These are phyloP conservation scores for Rhododendron ovatum DNA, from an alignment of 148 eudicot species.

Conservation along the genomic window DNA sequence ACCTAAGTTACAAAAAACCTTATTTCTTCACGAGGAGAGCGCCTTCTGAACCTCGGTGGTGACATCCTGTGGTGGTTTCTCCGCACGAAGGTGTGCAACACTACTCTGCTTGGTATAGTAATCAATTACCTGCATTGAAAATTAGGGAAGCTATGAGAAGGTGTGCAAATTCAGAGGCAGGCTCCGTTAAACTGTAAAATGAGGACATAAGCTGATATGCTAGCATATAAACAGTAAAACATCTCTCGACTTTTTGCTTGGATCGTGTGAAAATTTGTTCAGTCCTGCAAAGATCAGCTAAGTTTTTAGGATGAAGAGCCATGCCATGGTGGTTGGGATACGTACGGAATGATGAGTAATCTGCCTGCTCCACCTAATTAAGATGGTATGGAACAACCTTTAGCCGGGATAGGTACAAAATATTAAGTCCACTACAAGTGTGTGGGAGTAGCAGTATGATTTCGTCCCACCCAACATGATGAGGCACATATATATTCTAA, in stretches of 20 bases:
- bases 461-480: not conserved
- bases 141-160: not conserved
- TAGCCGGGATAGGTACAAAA: not conserved
- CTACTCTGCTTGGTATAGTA: slow-evolving; percentile 62
- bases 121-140: slow-evolving; percentile 43
- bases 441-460: no score
- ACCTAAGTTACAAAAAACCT: not conserved
- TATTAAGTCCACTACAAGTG: no score
- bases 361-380: not conserved
- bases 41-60: slow-evolving; percentile 39
- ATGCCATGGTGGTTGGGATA: not conserved
- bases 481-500: not conserved
- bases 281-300: not conserved
- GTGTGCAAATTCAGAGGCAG: not conserved
- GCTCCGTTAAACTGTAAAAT: not conserved
- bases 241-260: not conserved
- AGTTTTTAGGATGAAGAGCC: not conserved
- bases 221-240: not conserved
- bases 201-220: not conserved
- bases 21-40: slow-evolving; percentile 22
- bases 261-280: not conserved
- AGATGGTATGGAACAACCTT: not conserved
- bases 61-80: slow-evolving; percentile 43
- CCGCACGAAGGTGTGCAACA: slow-evolving; percentile 73
- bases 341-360: not conserved